Evolutionary conservation across 2,329 filamentous ascomycete species (phyloP).

Genomic region (Amauroascus verrucosus): DNA sequence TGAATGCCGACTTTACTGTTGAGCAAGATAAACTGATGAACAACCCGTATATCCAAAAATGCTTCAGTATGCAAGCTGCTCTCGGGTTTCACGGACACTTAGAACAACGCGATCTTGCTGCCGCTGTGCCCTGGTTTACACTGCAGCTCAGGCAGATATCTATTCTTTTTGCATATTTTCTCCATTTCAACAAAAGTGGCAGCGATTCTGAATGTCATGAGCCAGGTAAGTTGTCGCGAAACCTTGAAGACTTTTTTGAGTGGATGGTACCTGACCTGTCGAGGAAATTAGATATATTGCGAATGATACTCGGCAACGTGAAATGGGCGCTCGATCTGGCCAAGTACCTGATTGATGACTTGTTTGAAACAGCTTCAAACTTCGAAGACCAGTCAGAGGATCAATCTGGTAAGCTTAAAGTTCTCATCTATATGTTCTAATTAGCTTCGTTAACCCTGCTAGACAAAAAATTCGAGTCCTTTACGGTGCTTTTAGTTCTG

Average conservation of each 20-base stretch:
- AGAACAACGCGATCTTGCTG: conserved; percentile 52
- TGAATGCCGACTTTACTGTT: conserved; percentile 71
- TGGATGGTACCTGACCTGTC: background rate
- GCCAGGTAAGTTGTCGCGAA: conserved; percentile 38
- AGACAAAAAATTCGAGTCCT: conserved; percentile 14
- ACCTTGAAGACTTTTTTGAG: background rate
- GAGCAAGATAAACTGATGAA: conserved; percentile 66
- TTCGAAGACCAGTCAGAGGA: conserved; percentile 27
- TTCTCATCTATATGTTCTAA: conserved; percentile 2
- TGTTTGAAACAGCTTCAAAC: conserved; percentile 38
- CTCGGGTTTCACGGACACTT: conserved; percentile 61
- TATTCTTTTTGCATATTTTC: conserved; percentile 55
- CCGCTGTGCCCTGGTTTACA: conserved; percentile 64
- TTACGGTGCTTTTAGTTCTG: conserved; percentile 50
- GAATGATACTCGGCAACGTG: conserved; percentile 61
- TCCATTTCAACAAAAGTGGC: conserved; percentile 51
- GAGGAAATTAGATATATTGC: conserved; percentile 52
- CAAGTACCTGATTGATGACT: conserved; percentile 46
- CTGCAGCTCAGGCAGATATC: conserved; percentile 62
- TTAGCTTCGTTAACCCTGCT: background rate
- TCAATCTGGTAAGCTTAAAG: conserved; percentile 12
- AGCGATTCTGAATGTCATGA: conserved; percentile 43
- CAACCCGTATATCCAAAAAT: conserved; percentile 62
- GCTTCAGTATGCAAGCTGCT: conserved; percentile 67
- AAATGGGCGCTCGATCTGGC: conserved; percentile 65